Evolutionary conservation across 257 asterid species (phyloP).

Genomic region (Petrea volubilis): DNA sequence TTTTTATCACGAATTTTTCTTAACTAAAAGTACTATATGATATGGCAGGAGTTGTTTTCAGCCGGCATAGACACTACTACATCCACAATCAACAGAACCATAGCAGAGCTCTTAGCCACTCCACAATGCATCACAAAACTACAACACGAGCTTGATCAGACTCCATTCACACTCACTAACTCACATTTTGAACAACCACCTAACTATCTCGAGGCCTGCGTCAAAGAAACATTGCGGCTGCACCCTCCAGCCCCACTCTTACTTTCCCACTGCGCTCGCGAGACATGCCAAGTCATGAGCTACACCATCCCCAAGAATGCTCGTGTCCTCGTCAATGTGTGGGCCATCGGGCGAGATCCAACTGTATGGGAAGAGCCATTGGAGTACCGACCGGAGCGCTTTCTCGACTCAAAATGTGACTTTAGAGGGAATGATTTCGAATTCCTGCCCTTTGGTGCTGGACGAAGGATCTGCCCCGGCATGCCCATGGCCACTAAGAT

Average conservation of each 20-base stretch:
- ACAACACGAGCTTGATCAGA: conserved; percentile 19
- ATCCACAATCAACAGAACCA: conserved; percentile 35
- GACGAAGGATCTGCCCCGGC: conserved; percentile 58
- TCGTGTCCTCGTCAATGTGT: conserved; percentile 30
- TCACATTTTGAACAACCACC: conserved; percentile 16
- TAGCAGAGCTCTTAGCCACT: conserved; percentile 35
- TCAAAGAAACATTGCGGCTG: conserved; percentile 48
- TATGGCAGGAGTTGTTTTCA: conserved; percentile 32
- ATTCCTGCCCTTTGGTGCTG: conserved; percentile 48
- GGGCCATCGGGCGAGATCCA: conserved; percentile 50
- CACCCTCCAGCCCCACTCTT: conserved; percentile 53
- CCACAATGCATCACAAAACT: conserved; percentile 22
- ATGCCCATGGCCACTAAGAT: conserved; percentile 41
- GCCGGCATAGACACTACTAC: conserved; percentile 55
- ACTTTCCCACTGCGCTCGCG: conserved; percentile 36
- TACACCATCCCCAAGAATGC: conserved; percentile 39
- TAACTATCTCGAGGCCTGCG: conserved; percentile 43
- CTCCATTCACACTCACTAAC: conserved; percentile 10
- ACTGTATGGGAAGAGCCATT: conserved; percentile 42
- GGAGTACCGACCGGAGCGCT: conserved; percentile 39
- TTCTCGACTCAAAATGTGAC: conserved; percentile 31
- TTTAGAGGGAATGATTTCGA: conserved; percentile 51
- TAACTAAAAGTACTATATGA: background rate
- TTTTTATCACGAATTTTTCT: too few species aligned
- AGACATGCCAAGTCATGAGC: conserved; percentile 37